Base-by-base conservation (phyloP, 2,329 filamentous ascomycete genomes). In the Aspergillaceae sp. region DNA sequence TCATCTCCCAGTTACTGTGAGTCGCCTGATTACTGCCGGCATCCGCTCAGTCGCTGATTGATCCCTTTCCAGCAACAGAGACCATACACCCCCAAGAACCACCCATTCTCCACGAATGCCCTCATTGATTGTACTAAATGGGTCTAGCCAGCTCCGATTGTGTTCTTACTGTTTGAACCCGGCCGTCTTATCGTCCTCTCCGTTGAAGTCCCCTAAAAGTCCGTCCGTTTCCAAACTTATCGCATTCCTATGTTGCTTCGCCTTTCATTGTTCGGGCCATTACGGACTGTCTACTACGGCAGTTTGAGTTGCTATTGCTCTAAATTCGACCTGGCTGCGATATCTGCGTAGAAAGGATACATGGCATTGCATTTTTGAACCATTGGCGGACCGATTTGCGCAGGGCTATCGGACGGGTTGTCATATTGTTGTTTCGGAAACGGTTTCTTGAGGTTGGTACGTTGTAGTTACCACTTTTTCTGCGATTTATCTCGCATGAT, bases 331-430 rank as follows among this genome's bases (percentile, higher is more conserved):
- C 27, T 38, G 19, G 19, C 10, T 8, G 26, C 19, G 19, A 38
- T 19, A 28, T 38, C 5, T 27, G 36, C 34, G 29, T 10, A 42
- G 6, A 30, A 11, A 34, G 11, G 33, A 10, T 37, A 43, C 27
- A 43, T 43, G 42, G 33, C 29, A 43, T 43, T 27, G 11, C 28
- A 36, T n/a, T 42, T 5, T 7, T 19, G 42, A 43, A 27, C 29
- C 8, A n/a, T 10, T 28, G 33, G 33, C 26, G 29, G 26, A n/a
- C n/a, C 37, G 11, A 11, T 32, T n/a, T 33, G 26, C 34, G 32
- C 34, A 34, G 10, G 42, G 28, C 10, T 35, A n/a, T 29, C 33
- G 8, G 33, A 37, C 29, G 33, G 34, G 9, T 7, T 19, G 41
- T 4, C 6, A 27, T 34, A 28, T 38, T 38, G 26, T 19, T 38